These are phyloP conservation scores for Guadua angustifolia DNA, from an alignment of 176 grass and related monocot genomes.

Conservation along the genomic window DNA sequence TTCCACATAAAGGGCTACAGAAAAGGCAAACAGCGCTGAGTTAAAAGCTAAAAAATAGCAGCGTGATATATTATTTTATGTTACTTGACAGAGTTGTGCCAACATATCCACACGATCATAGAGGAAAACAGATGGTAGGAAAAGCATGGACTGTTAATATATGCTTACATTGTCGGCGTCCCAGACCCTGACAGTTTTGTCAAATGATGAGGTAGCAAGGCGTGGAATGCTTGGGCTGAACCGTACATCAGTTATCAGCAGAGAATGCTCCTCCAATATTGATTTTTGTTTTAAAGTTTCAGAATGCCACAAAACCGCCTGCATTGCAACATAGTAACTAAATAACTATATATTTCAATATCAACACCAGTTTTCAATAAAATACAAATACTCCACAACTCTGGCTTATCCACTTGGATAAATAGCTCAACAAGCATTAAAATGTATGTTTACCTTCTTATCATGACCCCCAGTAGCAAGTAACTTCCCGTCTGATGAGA, in stretches of 20 bases:
- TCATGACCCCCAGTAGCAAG: conserved; percentile 95
- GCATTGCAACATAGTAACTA: conserved; percentile 41
- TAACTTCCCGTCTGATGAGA: conserved; percentile 90
- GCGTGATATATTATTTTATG: not conserved
- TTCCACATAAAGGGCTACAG: conserved; percentile 3
- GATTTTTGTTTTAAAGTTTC: conserved; percentile 83
- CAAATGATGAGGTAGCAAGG: conserved; percentile 92
- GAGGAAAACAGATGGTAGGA: not conserved
- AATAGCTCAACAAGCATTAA: conserved; percentile 30
- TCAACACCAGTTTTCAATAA: not conserved
- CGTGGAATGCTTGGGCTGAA: conserved; percentile 73
- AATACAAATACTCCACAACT: not conserved
- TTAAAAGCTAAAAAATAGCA: conserved; percentile 13
- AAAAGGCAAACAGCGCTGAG: not conserved
- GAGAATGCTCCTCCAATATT: conserved; percentile 75
- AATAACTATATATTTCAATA: conserved; percentile 17
- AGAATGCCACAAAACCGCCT: conserved; percentile 80
- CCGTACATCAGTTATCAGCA: conserved; percentile 80
- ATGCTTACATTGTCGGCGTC: conserved; percentile 71
- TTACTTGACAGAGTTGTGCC: not conserved
- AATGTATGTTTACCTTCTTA: conserved; percentile 72
- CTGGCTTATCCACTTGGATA: conserved; percentile 2
- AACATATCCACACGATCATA: not conserved
- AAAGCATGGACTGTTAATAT: conserved; percentile 33
- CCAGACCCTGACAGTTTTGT: conserved; percentile 95